phyloP scores from a whole-genome alignment of 2,329 filamentous ascomycete species.

The Paecilomyces fulvus region DNA sequence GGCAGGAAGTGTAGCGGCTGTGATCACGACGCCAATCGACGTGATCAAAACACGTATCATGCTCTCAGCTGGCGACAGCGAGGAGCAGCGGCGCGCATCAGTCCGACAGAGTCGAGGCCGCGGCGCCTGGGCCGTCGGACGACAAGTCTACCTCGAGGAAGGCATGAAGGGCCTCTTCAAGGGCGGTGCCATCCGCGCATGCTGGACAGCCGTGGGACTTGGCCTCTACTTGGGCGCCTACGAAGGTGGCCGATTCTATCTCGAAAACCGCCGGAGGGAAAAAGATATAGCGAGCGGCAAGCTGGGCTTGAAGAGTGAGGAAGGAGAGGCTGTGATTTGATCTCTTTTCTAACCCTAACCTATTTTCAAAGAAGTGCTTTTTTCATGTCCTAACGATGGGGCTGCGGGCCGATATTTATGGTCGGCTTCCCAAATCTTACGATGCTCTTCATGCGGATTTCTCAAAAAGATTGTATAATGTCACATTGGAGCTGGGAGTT shows the following conservation, averaged over 20 bases:
- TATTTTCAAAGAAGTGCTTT: not conserved
- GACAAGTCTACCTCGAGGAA: conserved; percentile 55
- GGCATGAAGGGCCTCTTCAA: conserved; percentile 66
- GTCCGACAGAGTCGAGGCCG: not conserved
- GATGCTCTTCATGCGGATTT: not conserved
- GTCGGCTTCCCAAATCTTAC: not conserved
- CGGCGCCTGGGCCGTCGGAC: conserved; percentile 50
- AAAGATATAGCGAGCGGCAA: conserved; percentile 5
- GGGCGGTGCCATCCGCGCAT: conserved; percentile 62
- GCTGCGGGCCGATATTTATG: not conserved
- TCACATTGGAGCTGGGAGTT: not conserved
- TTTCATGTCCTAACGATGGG: not conserved
- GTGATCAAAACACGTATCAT: conserved; percentile 87
- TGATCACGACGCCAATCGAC: conserved; percentile 81
- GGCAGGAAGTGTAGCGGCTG: conserved; percentile 66
- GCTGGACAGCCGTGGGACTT: conserved; percentile 75
- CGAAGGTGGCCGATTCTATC: conserved; percentile 64
- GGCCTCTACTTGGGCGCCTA: conserved; percentile 82
- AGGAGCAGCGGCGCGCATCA: conserved; percentile 6
- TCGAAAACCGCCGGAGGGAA: conserved; percentile 25
- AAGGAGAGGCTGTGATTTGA: conserved; percentile 4
- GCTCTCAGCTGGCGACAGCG: conserved; percentile 50
- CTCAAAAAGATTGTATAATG: not conserved
- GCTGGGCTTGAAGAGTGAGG: not conserved
- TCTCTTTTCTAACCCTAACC: too few species aligned